These are phyloP conservation scores for Pisolithus orientalis DNA, from an alignment of 768 basidiomycete species.

Conservation along the genomic window DNA sequence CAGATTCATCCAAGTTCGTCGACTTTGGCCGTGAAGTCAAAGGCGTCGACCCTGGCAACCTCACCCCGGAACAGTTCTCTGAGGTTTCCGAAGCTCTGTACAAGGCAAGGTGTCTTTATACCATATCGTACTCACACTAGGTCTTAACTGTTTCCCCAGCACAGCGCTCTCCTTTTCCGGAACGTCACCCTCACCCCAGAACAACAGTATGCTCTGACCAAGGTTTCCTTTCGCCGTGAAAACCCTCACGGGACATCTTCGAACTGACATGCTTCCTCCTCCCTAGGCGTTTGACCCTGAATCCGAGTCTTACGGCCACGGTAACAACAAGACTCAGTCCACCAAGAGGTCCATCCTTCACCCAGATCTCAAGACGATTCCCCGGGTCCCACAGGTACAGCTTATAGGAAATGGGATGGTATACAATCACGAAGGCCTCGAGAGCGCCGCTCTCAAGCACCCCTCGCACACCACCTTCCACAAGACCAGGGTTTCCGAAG, in stretches of 20 bases:
- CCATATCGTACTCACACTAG: not conserved
- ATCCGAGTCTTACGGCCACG: slow-evolving; percentile 68
- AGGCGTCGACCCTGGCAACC: slow-evolving; percentile 60
- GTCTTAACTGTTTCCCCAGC: slow-evolving; percentile 31
- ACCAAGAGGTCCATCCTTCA: slow-evolving; percentile 79
- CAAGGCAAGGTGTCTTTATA: slow-evolving; percentile 41
- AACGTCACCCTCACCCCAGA: slow-evolving; percentile 65
- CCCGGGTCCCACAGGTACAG: slow-evolving; percentile 83
- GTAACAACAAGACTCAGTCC: slow-evolving; percentile 77
- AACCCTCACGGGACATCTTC: not conserved
- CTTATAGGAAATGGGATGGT: slow-evolving; percentile 86
- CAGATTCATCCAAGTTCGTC: slow-evolving; percentile 58
- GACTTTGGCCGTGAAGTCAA: slow-evolving; percentile 75
- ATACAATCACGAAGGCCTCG: slow-evolving; percentile 74
- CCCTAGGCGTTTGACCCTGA: slow-evolving; percentile 69
- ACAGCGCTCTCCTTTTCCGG: slow-evolving; percentile 71
- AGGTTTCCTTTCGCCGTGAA: slow-evolving; percentile 40
- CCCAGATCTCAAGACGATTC: slow-evolving; percentile 87
- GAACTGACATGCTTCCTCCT: slow-evolving; percentile 4
- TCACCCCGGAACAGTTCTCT: slow-evolving; percentile 55
- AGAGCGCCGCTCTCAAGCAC: slow-evolving; percentile 75
- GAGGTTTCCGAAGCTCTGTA: slow-evolving; percentile 71
- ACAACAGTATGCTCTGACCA: slow-evolving; percentile 80
- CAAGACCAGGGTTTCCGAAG: slow-evolving; percentile 64
- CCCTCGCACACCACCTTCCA: slow-evolving; percentile 85